Conservation (phyloP, 2,329 filamentous ascomycete genomes). For the Cryphonectria radicalis region DNA sequence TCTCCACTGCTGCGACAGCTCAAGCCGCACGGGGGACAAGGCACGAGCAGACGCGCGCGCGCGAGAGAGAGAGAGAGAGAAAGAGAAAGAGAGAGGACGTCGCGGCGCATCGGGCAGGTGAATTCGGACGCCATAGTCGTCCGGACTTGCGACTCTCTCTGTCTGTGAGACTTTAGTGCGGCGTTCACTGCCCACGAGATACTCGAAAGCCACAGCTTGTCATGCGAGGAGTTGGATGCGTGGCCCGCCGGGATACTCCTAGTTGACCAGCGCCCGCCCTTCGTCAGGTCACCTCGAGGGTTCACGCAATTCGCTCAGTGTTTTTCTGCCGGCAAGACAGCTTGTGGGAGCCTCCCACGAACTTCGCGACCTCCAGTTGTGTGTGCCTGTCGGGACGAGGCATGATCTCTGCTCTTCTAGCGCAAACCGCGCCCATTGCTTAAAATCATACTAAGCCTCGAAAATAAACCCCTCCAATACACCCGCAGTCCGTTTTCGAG, state of each 20-base stretch:
- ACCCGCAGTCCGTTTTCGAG: conserved; percentile 15
- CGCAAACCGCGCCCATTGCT: conserved; percentile 24
- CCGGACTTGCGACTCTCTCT: conserved; percentile 32
- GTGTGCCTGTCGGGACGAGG: conserved; percentile 27
- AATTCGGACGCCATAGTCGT: conserved; percentile 25
- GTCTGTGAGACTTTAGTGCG: conserved; percentile 47
- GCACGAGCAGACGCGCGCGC: conserved; percentile 22
- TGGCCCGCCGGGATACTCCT: conserved; percentile 36
- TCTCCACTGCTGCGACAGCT: conserved; percentile 27
- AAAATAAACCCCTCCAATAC: conserved; percentile 19
- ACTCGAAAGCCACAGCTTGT: conserved; percentile 30
- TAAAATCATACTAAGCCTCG: conserved; percentile 28
- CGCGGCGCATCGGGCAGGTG: conserved; percentile 27
- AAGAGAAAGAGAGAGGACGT: conserved; percentile 26
- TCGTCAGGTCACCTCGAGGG: conserved; percentile 32
- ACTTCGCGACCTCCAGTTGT: conserved; percentile 35
- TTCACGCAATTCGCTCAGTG: conserved; percentile 32
- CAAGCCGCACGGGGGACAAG: conserved; percentile 27
- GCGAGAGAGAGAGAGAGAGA: conserved; percentile 23
- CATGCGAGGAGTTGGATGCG: conserved; percentile 31
- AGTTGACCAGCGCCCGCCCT: conserved; percentile 32
- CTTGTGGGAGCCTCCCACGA: conserved; percentile 29
- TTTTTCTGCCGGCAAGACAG: conserved; percentile 32
- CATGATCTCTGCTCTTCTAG: conserved; percentile 29
- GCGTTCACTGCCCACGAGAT: conserved; percentile 42